These are phyloP conservation scores for Coniochaeta hoffmannii DNA, from an alignment of 2,329 filamentous ascomycete genomes.

Conservation along the genomic window DNA sequence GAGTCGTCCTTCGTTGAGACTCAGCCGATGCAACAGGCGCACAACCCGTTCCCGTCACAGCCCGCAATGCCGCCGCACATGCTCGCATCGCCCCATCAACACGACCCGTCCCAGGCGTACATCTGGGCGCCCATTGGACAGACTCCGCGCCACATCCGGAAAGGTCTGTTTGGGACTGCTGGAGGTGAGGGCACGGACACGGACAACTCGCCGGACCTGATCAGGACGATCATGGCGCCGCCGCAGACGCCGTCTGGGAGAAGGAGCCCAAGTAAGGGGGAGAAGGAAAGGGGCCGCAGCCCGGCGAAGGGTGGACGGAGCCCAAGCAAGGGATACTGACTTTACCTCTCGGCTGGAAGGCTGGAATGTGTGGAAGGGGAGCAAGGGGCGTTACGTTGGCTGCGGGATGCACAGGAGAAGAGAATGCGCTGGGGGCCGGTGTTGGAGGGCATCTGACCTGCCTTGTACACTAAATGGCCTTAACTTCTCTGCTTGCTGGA, in stretches of 20 bases:
- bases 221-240: conserved; percentile 30
- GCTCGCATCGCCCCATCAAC: conserved; percentile 16
- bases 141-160: conserved; percentile 38
- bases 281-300: conserved; percentile 40
- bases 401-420: no score
- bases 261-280: conserved; percentile 41
- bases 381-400: no score
- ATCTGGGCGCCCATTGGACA: conserved; percentile 42
- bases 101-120: conserved; percentile 31
- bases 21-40: conserved; percentile 7
- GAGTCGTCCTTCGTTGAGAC: conserved; percentile 18
- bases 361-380: conserved; percentile 1
- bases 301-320: conserved; percentile 31
- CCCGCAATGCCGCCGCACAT: conserved; percentile 14
- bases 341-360: background rate
- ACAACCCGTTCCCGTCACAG: conserved; percentile 18
- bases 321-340: background rate
- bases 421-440: no score
- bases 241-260: conserved; percentile 38
- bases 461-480: no score
- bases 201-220: conserved; percentile 38
- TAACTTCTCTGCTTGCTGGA: no score
- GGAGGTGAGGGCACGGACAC: conserved; percentile 41
- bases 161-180: conserved; percentile 26
- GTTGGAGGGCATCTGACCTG: no score